Evolutionary conservation across 768 basidiomycete species (phyloP).

Genomic region (Hebeloma cylindrosporum): DNA sequence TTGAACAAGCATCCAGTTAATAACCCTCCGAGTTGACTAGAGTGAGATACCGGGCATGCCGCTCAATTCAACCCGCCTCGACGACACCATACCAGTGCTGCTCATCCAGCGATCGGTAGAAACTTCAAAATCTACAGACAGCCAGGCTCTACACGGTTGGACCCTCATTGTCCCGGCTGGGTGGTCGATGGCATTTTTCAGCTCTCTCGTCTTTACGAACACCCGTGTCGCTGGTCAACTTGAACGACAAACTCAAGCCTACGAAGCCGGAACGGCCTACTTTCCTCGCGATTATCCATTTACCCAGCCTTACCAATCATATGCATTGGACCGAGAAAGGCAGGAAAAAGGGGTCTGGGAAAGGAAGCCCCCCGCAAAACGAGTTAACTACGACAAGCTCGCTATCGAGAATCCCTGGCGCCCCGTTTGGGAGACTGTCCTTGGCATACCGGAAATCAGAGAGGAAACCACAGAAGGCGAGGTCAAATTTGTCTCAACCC

Average conservation of each 20-base stretch:
- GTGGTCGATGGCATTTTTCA: constrained; percentile 90
- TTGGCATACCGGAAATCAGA: constrained; percentile 43
- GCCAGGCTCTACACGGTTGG: constrained; percentile 75
- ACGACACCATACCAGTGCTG: constrained; percentile 82
- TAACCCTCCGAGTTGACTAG: constrained; percentile 34
- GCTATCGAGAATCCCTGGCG: constrained; percentile 71
- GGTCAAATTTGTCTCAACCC: constrained; percentile 52
- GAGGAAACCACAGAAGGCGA: constrained; percentile 20
- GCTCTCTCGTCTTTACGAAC: constrained; percentile 78
- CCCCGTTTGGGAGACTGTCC: constrained; percentile 72
- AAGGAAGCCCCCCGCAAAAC: constrained; percentile 84
- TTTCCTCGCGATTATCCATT: constrained; percentile 84
- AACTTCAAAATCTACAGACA: constrained; percentile 24
- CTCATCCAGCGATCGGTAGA: constrained; percentile 79
- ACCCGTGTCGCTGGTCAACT: constrained; percentile 85
- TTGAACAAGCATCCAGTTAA: background rate
- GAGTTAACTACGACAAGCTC: constrained; percentile 66
- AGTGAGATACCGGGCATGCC: constrained; percentile 75
- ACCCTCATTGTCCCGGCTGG: constrained; percentile 83
- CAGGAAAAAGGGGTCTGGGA: constrained; percentile 68
- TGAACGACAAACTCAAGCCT: constrained; percentile 77
- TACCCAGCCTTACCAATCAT: constrained; percentile 51
- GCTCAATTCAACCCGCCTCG: constrained; percentile 65
- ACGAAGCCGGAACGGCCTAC: constrained; percentile 71
- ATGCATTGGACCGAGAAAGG: constrained; percentile 46